Conservation (phyloP, 2,329 filamentous ascomycete species). For the Dactylellina cionopaga region DNA sequence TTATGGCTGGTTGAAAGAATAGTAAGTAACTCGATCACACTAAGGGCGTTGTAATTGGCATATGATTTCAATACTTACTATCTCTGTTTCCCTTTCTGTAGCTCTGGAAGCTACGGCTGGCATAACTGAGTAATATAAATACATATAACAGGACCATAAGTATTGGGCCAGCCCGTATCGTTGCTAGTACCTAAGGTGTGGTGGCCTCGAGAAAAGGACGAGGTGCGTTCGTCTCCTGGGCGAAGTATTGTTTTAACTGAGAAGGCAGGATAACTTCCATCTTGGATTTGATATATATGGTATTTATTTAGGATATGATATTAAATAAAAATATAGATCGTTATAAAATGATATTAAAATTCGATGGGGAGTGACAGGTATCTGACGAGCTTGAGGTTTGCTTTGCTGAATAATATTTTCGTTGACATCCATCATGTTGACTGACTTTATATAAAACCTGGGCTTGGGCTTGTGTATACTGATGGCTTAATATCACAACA, state of each 20-base stretch:
- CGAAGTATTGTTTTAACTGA: constrained; percentile 16
- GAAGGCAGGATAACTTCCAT: constrained; percentile 23
- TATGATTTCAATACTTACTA: not conserved
- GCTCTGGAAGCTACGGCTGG: constrained; percentile 16
- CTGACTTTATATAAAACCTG: too few relatives aligned
- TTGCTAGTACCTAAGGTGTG: not conserved
- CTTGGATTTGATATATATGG: not conserved
- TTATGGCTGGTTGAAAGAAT: constrained; percentile 8
- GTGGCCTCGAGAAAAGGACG: not conserved
- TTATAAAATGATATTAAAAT: not conserved
- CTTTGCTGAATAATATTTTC: too few relatives aligned
- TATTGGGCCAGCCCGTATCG: not conserved
- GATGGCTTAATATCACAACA: too few relatives aligned
- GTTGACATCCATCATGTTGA: too few relatives aligned
- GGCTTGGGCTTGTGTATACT: too few relatives aligned
- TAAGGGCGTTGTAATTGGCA: not conserved
- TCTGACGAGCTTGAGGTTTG: too few relatives aligned
- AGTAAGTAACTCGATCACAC: not conserved
- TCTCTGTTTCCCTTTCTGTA: constrained; percentile 33
- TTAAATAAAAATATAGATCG: not conserved
- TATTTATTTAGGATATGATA: not conserved
- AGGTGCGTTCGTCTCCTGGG: constrained; percentile 5
- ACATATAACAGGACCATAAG: constrained; percentile 11
- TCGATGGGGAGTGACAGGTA: too few relatives aligned
- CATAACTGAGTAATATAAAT: constrained; percentile 22